Conservation (phyloP, 208 protist genomes). For the Trypanosoma boissoni region DNA sequence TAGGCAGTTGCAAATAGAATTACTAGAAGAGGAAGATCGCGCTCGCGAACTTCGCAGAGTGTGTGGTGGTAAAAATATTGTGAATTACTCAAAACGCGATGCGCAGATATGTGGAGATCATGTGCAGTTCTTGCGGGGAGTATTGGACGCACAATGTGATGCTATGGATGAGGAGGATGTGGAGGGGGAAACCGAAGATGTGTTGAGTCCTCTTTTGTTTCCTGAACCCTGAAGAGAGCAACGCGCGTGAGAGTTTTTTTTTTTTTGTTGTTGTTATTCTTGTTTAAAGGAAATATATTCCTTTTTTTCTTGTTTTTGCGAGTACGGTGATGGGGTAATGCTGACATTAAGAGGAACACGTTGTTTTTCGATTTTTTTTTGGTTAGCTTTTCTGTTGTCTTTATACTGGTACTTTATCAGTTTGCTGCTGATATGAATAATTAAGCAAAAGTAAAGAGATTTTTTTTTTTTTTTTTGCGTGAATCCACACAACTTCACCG, state of each 20-base stretch:
- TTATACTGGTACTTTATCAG: background rate
- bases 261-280: too few relatives aligned
- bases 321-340: too few relatives aligned
- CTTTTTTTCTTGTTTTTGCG: too few relatives aligned
- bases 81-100: slow-evolving; percentile 19
- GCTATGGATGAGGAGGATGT: background rate
- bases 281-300: too few relatives aligned
- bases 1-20: slow-evolving; percentile 1
- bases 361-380: slow-evolving; percentile 9
- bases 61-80: slow-evolving; percentile 19
- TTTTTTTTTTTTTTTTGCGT: slow-evolving; percentile 22
- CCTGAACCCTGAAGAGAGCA: too few relatives aligned
- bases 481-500: too few relatives aligned
- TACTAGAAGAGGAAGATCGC: slow-evolving; percentile 9
- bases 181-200: background rate
- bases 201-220: too few relatives aligned
- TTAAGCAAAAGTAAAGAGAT: slow-evolving; percentile 5
- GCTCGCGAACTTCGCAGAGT: background rate
- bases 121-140: slow-evolving; percentile 3
- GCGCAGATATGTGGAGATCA: background rate
- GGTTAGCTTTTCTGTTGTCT: slow-evolving; percentile 4
- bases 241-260: too few relatives aligned
- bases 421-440: background rate
- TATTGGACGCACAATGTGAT: slow-evolving; percentile 6
- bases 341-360: background rate